A percentile compares a stretch with the other conserved stretches of the same genome.
Conservation (phyloP, 164 flowering plant species). For the Malania oleifera region DNA sequence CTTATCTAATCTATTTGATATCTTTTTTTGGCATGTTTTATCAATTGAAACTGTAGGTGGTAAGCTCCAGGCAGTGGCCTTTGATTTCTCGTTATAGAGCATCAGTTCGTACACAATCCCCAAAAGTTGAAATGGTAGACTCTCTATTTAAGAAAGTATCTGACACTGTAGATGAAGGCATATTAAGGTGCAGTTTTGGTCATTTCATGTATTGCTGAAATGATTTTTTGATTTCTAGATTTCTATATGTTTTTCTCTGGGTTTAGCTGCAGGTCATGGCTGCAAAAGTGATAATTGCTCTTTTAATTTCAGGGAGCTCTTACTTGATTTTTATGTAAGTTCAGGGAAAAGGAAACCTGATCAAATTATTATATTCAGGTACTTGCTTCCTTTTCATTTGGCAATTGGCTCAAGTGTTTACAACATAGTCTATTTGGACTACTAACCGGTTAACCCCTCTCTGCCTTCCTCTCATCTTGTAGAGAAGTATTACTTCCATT, state of each 20-base stretch:
- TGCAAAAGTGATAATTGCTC: background rate
- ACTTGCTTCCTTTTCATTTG: too few species aligned
- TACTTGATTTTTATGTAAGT: constrained; percentile 1
- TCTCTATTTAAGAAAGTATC: background rate
- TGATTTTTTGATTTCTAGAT: too few species aligned
- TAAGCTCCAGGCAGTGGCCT: constrained; percentile 4
- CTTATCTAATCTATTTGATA: too few species aligned
- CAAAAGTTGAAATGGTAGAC: background rate
- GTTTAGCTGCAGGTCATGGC: too few species aligned
- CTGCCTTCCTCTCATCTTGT: too few species aligned
- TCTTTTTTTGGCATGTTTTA: background rate
- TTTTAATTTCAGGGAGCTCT: background rate
- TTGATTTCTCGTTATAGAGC: constrained; percentile 5
- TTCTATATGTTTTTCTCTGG: too few species aligned
- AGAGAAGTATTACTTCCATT: too few species aligned
- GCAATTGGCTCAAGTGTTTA: too few species aligned
- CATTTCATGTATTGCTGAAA: background rate
- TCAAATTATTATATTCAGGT: background rate
- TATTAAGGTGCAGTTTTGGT: background rate
- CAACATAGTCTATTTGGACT: too few species aligned
- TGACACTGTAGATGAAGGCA: background rate
- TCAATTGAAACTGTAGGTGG: background rate
- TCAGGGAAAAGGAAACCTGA: background rate
- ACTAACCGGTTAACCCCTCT: too few species aligned
- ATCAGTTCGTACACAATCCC: background rate